Percentiles rank a stretch among this genome's conserved stretches.
phyloP scores from a whole-genome alignment of 306 rosid species.

The Carpinus fangiana region DNA sequence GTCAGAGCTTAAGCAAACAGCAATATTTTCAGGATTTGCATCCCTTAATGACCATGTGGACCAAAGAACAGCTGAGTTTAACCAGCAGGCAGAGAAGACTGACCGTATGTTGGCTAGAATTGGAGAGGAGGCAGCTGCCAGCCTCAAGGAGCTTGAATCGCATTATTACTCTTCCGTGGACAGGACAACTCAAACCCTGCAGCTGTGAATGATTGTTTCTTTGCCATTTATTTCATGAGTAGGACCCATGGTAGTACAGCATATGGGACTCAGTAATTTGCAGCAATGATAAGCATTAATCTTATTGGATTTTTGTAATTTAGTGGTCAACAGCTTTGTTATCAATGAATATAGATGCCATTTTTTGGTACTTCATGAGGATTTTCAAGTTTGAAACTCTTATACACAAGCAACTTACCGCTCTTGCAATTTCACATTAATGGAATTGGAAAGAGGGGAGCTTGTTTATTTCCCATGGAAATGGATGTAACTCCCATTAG shows the following conservation, averaged over 20 bases:
- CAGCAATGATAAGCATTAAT: background rate
- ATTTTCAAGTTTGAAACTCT: background rate
- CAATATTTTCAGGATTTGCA: slow-evolving; percentile 92
- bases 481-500: too few species aligned
- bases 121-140: slow-evolving; percentile 87
- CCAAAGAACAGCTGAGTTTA: slow-evolving; percentile 71
- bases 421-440: too few species aligned
- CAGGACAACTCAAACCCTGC: slow-evolving; percentile 35
- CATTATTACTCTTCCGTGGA: slow-evolving; percentile 68
- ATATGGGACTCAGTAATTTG: background rate
- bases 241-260: background rate
- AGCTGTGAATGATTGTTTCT: slow-evolving; percentile 23
- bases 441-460: too few species aligned
- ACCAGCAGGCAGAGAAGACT: slow-evolving; percentile 65
- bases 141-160: slow-evolving; percentile 81
- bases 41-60: slow-evolving; percentile 90
- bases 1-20: slow-evolving; percentile 86
- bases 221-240: slow-evolving; percentile 3
- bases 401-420: too few species aligned
- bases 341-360: background rate
- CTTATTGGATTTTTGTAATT: background rate
- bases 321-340: background rate
- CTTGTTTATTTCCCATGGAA: too few species aligned
- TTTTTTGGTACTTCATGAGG: background rate
- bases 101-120: slow-evolving; percentile 61